Conservation (phyloP, 192 early-diverging fungal genomes). For the Entophlyctis luteolus region DNA sequence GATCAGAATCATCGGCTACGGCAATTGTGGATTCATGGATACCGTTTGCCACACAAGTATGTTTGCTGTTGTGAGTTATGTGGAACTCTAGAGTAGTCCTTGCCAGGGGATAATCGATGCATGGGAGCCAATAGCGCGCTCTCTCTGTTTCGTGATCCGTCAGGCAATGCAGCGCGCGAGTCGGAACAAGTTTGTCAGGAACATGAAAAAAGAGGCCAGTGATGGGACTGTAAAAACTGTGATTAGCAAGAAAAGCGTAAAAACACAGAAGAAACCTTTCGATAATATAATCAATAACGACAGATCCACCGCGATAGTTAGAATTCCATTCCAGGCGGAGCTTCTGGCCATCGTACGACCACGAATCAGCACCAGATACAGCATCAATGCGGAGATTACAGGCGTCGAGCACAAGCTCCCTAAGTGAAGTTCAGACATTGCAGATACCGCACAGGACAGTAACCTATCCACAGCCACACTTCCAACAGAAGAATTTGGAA, state of each 20-base stretch:
- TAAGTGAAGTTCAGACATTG: no score
- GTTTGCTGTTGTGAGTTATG: constrained; percentile 40
- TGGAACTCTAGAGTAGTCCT: constrained; percentile 39
- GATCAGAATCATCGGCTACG: constrained; percentile 11
- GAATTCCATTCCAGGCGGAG: background rate
- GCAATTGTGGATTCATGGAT: constrained; percentile 16
- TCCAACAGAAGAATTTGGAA: background rate
- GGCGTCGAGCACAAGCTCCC: constrained; percentile 12
- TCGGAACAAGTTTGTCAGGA: constrained; percentile 25
- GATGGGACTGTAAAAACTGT: constrained; percentile 18
- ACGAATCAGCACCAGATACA: constrained; percentile 2
- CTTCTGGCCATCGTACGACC: constrained; percentile 15
- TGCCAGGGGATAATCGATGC: constrained; percentile 48
- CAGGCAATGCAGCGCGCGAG: constrained; percentile 34
- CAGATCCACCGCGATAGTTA: background rate
- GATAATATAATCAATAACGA: constrained; percentile 21
- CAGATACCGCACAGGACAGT: background rate
- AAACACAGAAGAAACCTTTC: background rate
- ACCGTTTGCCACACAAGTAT: constrained; percentile 49
- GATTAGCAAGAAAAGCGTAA: background rate
- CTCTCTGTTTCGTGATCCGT: constrained; percentile 49
- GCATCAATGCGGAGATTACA: background rate
- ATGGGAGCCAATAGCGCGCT: constrained; percentile 52
- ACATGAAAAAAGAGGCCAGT: constrained; percentile 47
- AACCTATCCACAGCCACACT: background rate